Base-by-base conservation (phyloP, 306 rosid species). In the Citrullus amarus region DNA sequence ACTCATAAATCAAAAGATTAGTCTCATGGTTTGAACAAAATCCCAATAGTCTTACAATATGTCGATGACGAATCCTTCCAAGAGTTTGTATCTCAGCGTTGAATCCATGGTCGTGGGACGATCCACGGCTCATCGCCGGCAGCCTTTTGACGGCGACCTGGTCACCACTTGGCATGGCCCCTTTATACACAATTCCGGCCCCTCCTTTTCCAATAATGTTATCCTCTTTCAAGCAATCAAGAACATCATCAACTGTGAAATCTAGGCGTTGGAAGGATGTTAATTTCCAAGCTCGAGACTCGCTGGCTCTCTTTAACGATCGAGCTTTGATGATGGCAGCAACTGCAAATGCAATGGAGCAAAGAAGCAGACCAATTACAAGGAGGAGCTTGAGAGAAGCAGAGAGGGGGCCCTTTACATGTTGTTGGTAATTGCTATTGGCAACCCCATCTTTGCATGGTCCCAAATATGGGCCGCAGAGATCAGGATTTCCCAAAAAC, bases 201-300 rank as follows among this genome's bases (percentile, higher is more conserved):
- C 98, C 98, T 60, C 98, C 98, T 82, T 92, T 94, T 68, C 98
- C 98, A 28, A 94, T 94, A 15, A 94, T 94, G 77, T 92, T 94
- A 62, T 92, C 97, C 66, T 92, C 98, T 82, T 92, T 94, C 78
- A 94, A 83, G 80, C 85, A 88, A 81, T 92, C 97, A 82, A 94
- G 82, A 55, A 92, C 93, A 85, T 92, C 98, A 79, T 92, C 97
- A 2, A 88, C 98, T 0, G 93, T 90, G 85, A 92, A 94, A 62
- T 94, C 98, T 81, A 94, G 78, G 39, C 97, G 93, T 65, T 94
- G 98, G 83, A 94, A 94, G 5, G 98, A 91, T 2, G 98, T 94
- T 82, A 94, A 41, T 65, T 89, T 94, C 97, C 97, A 94, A 4
- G 97, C 89, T 36, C 96, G 89, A 36, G 97, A 88, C 58, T 89